These are phyloP conservation scores for Mycena rosella DNA, from an alignment of 768 basidiomycete genomes.

Conservation along the genomic window DNA sequence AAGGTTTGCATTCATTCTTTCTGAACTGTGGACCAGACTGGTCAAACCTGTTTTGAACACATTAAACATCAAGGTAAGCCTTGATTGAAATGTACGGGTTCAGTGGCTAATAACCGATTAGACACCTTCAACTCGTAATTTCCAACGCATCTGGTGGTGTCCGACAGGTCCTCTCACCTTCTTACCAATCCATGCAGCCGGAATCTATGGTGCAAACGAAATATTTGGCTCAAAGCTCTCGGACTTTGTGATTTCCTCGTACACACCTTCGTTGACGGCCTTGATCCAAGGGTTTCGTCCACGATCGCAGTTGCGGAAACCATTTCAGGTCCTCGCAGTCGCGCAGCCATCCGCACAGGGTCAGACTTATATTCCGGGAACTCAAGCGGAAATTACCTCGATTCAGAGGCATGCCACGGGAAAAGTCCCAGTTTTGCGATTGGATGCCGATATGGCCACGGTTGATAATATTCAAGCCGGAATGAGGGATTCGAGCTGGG, in stretches of 20 bases:
- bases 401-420: not conserved
- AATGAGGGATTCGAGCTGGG: not conserved
- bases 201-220: slow-evolving; percentile 1
- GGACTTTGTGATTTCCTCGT: too few relatives aligned
- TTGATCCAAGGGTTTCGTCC: too few relatives aligned
- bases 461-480: not conserved
- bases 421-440: too few relatives aligned
- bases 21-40: slow-evolving; percentile 1
- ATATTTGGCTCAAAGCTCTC: not conserved
- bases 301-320: too few relatives aligned
- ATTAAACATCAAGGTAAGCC: not conserved
- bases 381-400: not conserved
- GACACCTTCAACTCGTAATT: slow-evolving; percentile 1
- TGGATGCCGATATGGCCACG: too few relatives aligned
- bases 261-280: too few relatives aligned
- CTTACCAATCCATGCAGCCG: slow-evolving; percentile 5
- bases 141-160: slow-evolving; percentile 5
- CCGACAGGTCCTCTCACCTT: slow-evolving; percentile 11
- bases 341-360: slow-evolving; percentile 1
- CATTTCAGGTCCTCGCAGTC: not conserved
- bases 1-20: too few relatives aligned
- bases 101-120: not conserved
- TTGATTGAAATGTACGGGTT: not conserved
- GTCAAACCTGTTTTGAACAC: slow-evolving; percentile 3
- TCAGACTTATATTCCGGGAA: slow-evolving; percentile 3